Evolutionary conservation across 495 filamentous ascomycete genomes (phyloP), one percentile per base, ranked within the genome.

Genomic region (Penicillium goetzii): DNA sequence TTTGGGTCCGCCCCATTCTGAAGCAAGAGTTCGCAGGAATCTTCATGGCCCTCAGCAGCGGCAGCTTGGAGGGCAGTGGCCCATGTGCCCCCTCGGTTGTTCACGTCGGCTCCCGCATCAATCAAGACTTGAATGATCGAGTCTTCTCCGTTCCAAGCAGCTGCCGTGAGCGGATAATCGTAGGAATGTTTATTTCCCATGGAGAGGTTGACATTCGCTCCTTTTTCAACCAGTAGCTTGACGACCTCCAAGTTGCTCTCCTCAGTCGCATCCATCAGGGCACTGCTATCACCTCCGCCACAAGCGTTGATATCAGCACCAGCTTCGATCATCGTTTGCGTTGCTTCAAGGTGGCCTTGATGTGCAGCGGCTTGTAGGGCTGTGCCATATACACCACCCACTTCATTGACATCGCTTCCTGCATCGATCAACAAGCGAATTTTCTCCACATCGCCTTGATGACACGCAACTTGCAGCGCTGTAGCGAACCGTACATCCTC

Each of bases 361-460:
- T 23, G 15, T 11, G 43, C 43, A 23, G 43, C 43, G 25, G 19
- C 21, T 25, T 47, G 43, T 12, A 47, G 19, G 43, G 43, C 43
- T 4, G 43, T 47, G 10, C 43, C 21, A 12, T 47, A 47, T 7
- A 47, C 43, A 23, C 43, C 43, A 47, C 43, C 43, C 11, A 47
- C 21, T 47, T 47, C 9, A 12, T 47, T 25, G 43, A 47, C 43
- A 23, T 47, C 43, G 21, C 43, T 25, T 2, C 43, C 43, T 23
- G 43, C 9, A 47, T 47, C 43, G 19, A 47, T 47, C 43, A 47
- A 47, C 21, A 47, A 14, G 19, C 21, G 43, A 47, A 47, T 47
- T 23, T 47, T 47, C 19, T 47, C 43, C 19, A 47, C 21, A 3
- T 47, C 43, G 43, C 21, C 21, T 23, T 17, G 19, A 21, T 47